Percentiles rank a stretch among this genome's conserved stretches.
Conservation (phyloP, 257 asterid species). For the Parsonsia alboflavescens region DNA sequence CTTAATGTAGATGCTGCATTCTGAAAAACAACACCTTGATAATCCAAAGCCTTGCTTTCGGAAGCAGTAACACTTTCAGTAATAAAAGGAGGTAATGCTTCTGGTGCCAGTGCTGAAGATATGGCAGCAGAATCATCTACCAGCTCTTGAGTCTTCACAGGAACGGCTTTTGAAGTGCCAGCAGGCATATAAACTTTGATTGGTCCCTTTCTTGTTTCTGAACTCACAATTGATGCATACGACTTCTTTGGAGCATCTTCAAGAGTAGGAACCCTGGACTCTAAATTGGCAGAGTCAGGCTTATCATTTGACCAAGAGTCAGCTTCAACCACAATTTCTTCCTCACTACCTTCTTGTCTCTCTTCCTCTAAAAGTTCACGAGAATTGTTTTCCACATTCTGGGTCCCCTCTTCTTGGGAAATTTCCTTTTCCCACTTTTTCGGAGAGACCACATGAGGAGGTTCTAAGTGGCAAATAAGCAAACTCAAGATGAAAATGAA, state of each 20-base stretch:
- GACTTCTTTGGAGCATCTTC: constrained; percentile 67
- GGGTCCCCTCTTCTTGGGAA: constrained; percentile 35
- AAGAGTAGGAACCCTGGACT: constrained; percentile 33
- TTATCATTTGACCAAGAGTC: constrained; percentile 35
- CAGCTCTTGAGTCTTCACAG: constrained; percentile 41
- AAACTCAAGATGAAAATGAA: not conserved
- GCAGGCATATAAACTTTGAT: constrained; percentile 54
- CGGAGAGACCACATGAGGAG: constrained; percentile 39
- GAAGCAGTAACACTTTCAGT: constrained; percentile 20
- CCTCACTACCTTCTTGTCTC: constrained; percentile 27
- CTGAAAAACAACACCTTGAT: constrained; percentile 43
- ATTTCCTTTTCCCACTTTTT: constrained; percentile 30
- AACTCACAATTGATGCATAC: constrained; percentile 70
- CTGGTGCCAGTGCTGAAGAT: constrained; percentile 34
- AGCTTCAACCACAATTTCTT: constrained; percentile 36
- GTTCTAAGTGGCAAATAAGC: constrained; percentile 32
- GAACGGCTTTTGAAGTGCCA: constrained; percentile 25
- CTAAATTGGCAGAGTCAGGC: constrained; percentile 27
- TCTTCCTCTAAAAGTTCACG: constrained; percentile 35
- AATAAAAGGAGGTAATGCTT: constrained; percentile 25
- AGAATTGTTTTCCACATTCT: constrained; percentile 27
- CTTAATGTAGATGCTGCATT: no score
- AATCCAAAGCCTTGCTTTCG: constrained; percentile 43
- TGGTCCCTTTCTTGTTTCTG: constrained; percentile 53
- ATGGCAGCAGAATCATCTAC: constrained; percentile 29